Evolutionary conservation across 2,329 filamentous ascomycete species (phyloP).

Genomic region (Ophiostoma himal-ulmi): DNA sequence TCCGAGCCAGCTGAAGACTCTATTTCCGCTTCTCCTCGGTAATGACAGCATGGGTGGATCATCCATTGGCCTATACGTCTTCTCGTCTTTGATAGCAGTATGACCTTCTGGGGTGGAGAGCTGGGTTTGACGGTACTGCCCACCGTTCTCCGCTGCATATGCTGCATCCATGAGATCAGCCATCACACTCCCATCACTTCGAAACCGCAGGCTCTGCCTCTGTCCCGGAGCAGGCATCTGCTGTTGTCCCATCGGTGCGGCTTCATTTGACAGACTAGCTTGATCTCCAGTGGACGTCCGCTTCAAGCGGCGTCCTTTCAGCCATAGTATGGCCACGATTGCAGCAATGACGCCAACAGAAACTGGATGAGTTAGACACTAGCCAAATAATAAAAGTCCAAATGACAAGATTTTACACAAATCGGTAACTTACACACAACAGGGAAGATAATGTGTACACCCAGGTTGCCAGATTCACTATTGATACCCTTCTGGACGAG

Average conservation of each 20-base stretch:
- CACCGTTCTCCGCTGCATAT: slow-evolving; percentile 4
- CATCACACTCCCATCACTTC: slow-evolving; percentile 10
- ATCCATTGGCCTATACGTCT: neutral
- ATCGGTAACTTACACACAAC: slow-evolving; percentile 1
- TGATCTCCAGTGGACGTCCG: neutral
- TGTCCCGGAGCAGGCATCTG: neutral
- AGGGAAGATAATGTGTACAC: neutral
- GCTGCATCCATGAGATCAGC: slow-evolving; percentile 12
- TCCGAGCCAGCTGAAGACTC: slow-evolving; percentile 6
- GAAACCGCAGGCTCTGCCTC: neutral
- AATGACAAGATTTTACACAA: neutral
- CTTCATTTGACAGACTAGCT: neutral
- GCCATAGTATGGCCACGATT: neutral
- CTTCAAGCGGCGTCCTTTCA: neutral
- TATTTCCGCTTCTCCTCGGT: neutral
- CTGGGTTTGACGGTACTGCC: neutral
- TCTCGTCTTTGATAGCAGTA: neutral
- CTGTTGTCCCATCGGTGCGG: neutral
- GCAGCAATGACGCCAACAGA: neutral
- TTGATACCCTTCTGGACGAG: neutral
- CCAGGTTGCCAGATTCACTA: neutral
- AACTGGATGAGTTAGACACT: neutral
- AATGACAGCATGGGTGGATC: neutral
- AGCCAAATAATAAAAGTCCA: neutral
- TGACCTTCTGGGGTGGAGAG: neutral